These are phyloP conservation scores for Fusarium veterinarium DNA, from an alignment of 2,329 filamentous ascomycete genomes.

Conservation along the genomic window DNA sequence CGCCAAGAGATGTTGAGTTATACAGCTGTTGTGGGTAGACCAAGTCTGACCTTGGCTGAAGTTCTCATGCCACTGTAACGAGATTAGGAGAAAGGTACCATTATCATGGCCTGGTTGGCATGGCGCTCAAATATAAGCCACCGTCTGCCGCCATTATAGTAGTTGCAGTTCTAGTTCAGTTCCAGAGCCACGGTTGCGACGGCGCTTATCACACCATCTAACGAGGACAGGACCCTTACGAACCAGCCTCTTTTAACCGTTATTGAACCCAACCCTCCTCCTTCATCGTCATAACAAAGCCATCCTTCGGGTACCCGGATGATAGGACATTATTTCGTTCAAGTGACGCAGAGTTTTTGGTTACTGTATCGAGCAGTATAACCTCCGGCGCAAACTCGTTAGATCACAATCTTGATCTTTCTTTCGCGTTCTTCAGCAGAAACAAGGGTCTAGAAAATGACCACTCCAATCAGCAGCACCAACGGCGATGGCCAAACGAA, in stretches of 20 bases:
- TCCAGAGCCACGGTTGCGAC: slow-evolving; percentile 24
- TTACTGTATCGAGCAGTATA: neutral
- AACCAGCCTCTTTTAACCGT: slow-evolving; percentile 28
- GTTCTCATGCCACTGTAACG: neutral
- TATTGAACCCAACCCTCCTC: slow-evolving; percentile 15
- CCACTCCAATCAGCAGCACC: slow-evolving; percentile 20
- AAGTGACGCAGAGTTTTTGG: slow-evolving; percentile 10
- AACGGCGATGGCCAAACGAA: slow-evolving; percentile 22
- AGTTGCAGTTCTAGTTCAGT: slow-evolving; percentile 9
- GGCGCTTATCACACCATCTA: slow-evolving; percentile 39
- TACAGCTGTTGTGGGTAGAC: slow-evolving; percentile 33
- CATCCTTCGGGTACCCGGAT: slow-evolving; percentile 1
- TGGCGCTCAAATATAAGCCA: slow-evolving; percentile 37
- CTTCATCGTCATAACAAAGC: slow-evolving; percentile 1
- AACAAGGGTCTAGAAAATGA: slow-evolving; percentile 28
- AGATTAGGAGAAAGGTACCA: slow-evolving; percentile 3
- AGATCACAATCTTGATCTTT: slow-evolving; percentile 5
- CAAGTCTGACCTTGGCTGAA: slow-evolving; percentile 3
- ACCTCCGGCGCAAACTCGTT: slow-evolving; percentile 17
- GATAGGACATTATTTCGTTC: neutral
- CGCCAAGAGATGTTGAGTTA: slow-evolving; percentile 28
- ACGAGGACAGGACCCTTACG: slow-evolving; percentile 10
- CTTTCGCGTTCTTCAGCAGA: slow-evolving; percentile 1
- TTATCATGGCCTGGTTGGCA: neutral
- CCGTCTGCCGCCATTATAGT: slow-evolving; percentile 13